These are phyloP conservation scores for Monosporascus sp. DNA, from an alignment of 2,329 filamentous ascomycete species.

Conservation along the genomic window DNA sequence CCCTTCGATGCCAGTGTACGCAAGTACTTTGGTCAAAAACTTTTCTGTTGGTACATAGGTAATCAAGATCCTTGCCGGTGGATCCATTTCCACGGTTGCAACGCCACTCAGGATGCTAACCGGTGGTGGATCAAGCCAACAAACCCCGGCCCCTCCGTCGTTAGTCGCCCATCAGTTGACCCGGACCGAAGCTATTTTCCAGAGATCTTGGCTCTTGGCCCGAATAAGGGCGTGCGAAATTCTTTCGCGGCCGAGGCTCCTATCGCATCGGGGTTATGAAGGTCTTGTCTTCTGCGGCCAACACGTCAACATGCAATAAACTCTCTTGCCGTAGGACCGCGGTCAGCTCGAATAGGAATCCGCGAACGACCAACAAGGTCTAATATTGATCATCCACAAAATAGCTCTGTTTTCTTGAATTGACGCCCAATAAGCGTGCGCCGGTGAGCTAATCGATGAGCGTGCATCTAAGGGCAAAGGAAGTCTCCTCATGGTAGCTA, in stretches of 20 bases:
- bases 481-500: neutral
- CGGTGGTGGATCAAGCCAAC: conserved; percentile 22
- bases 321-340: neutral
- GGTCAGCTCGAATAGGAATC: neutral
- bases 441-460: neutral
- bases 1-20: neutral
- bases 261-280: neutral
- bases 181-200: conserved; percentile 20
- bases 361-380: too few relatives aligned
- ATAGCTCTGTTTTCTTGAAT: neutral
- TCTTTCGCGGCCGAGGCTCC: neutral
- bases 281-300: neutral
- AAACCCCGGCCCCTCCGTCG: conserved; percentile 12
- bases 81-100: conserved; percentile 16
- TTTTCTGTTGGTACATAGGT: conserved; percentile 18
- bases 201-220: conserved; percentile 4
- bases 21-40: conserved; percentile 7
- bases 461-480: neutral
- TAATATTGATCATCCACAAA: neutral
- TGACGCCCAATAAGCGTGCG: neutral
- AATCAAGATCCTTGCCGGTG: conserved; percentile 20
- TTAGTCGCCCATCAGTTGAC: conserved; percentile 15
- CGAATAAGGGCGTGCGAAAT: neutral
- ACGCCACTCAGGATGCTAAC: conserved; percentile 15
- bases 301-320: conserved; percentile 13